Conservation (phyloP, 176 grass and related monocot genomes). For the Phyllostachys edulis region DNA sequence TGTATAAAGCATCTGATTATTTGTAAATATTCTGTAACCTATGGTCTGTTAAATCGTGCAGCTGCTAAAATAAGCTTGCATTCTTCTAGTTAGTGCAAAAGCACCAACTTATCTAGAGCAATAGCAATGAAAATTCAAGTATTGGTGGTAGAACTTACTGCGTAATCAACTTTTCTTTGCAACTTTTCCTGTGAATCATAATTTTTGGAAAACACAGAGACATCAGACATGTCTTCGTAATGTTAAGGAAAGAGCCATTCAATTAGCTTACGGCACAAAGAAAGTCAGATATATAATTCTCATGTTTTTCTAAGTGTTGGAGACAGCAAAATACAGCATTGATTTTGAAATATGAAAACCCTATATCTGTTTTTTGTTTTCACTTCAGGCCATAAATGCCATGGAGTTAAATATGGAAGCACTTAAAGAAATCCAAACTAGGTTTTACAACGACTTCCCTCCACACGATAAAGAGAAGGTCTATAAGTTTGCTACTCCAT, state of each 20-base stretch:
- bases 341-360: conserved; percentile 11
- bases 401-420: conserved; percentile 94
- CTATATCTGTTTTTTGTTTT: conserved; percentile 5
- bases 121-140: neutral
- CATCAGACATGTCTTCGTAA: neutral
- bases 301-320: neutral
- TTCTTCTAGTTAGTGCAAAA: neutral
- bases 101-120: neutral
- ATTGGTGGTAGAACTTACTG: neutral
- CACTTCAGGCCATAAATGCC: conserved; percentile 75
- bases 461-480: conserved; percentile 66
- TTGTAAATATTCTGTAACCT: neutral
- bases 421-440: conserved; percentile 76
- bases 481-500: conserved; percentile 94
- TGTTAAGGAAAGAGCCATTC: neutral
- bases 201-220: neutral
- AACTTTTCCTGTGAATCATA: neutral
- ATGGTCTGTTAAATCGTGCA: neutral
- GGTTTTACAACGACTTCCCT: conserved; percentile 84
- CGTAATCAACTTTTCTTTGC: neutral
- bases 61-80: neutral
- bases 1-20: neutral
- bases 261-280: neutral
- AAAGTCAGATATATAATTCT: neutral
- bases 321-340: neutral